Conservation (phyloP, 73 alveolate species). For the Breviolum minutum region DNA sequence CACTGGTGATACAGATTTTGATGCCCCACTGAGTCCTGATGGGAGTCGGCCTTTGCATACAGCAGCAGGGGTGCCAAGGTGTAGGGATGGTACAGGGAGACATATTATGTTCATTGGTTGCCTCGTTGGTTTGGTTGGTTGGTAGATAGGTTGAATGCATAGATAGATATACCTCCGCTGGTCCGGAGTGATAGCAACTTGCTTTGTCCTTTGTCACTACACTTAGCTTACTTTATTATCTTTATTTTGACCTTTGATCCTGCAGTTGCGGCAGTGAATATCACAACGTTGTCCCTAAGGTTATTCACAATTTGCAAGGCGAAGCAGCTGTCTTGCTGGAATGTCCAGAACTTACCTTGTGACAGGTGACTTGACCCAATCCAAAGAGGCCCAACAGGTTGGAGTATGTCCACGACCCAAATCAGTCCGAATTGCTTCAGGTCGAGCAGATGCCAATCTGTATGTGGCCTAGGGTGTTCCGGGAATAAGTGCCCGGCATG, state of each 20-base stretch:
- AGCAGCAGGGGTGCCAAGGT: not conserved
- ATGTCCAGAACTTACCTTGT: not conserved
- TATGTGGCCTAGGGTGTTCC: not conserved
- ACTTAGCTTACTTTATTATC: not conserved
- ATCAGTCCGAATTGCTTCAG: not conserved
- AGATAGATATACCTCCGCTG: too few species aligned
- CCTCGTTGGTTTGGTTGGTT: not conserved
- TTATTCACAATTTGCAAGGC: constrained; percentile 45
- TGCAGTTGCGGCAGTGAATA: not conserved
- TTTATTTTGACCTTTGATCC: not conserved
- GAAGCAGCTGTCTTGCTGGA: constrained; percentile 70
- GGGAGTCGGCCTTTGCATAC: constrained; percentile 64
- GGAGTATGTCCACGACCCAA: too few species aligned
- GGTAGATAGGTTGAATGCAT: not conserved
- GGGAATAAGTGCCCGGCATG: too few species aligned
- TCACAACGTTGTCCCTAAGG: not conserved
- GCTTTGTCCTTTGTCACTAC: not conserved
- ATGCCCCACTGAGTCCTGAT: constrained; percentile 13
- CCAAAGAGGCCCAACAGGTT: too few species aligned
- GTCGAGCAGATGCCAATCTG: constrained; percentile 23
- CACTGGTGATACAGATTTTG: too few species aligned
- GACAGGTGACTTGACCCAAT: too few species aligned
- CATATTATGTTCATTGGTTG: not conserved
- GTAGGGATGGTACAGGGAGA: too few species aligned
- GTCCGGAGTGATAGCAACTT: not conserved